A percentile compares a stretch with the other conserved stretches of the same genome.
Evolutionary conservation across 805 yeast genomes (phyloP).

Genomic region (Ogataea thermomethanolica): DNA sequence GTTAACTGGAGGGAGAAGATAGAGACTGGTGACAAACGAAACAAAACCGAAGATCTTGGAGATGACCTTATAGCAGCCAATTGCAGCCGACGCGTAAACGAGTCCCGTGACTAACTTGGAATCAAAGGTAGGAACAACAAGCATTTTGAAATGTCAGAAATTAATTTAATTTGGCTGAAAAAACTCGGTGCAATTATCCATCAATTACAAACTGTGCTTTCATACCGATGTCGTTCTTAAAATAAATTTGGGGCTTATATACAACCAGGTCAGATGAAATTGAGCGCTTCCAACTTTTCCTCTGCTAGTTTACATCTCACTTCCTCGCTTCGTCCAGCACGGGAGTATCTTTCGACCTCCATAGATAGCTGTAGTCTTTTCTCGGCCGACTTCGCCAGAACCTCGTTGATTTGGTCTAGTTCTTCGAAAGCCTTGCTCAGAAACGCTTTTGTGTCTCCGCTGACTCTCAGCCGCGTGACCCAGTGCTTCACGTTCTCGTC

Average conservation of each 20-base stretch:
- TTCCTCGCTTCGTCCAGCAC: constrained; percentile 28
- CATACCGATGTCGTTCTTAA: no score
- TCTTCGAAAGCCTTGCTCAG: constrained; percentile 22
- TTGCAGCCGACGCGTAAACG: constrained; percentile 43
- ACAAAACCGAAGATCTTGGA: constrained; percentile 44
- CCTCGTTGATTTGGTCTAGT: constrained; percentile 22
- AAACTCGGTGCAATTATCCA: not conserved
- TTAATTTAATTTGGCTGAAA: not conserved
- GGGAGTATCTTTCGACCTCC: constrained; percentile 26
- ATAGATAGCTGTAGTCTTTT: constrained; percentile 26
- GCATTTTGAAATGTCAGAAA: not conserved
- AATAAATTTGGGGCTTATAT: not conserved
- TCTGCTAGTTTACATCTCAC: constrained; percentile 28
- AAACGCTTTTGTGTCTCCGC: constrained; percentile 19
- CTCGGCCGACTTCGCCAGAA: constrained; percentile 12
- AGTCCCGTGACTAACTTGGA: constrained; percentile 9
- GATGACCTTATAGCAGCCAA: constrained; percentile 63
- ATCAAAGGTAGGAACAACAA: constrained; percentile 4
- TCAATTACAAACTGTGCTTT: no score
- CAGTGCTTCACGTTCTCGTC: constrained; percentile 27
- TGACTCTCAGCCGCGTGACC: constrained; percentile 25
- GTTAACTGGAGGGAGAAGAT: constrained; percentile 57
- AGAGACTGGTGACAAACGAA: constrained; percentile 58
- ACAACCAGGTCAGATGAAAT: constrained; percentile 31
- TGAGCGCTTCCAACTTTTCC: constrained; percentile 50